Conservation (phyloP, 2,329 filamentous ascomycete species). For the Fusarium sororula region DNA sequence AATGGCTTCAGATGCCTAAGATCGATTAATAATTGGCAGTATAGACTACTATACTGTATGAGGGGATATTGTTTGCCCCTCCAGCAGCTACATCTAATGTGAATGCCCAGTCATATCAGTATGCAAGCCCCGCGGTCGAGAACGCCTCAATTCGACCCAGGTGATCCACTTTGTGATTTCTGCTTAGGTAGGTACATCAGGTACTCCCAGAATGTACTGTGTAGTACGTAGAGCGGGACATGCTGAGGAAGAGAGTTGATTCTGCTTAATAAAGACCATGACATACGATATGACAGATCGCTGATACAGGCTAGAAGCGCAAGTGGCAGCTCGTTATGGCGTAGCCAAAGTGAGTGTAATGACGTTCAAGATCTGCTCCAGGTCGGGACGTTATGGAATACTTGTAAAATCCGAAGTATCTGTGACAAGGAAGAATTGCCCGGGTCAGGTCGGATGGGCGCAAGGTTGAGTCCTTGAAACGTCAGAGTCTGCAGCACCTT, state of each 20-base stretch:
- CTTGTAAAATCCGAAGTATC: not conserved
- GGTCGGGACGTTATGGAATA: not conserved
- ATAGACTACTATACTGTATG: not conserved
- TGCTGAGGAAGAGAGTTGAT: not conserved
- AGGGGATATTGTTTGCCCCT: conserved; percentile 9
- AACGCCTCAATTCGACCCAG: not conserved
- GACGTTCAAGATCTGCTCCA: not conserved
- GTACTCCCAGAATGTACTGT: not conserved
- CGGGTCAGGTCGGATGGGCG: not conserved
- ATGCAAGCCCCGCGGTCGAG: conserved; percentile 25
- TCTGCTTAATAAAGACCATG: not conserved
- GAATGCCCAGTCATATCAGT: not conserved
- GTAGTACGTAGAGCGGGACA: not conserved
- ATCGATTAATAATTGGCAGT: not conserved
- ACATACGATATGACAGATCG: not conserved
- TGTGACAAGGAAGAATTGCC: not conserved
- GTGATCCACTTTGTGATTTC: not conserved
- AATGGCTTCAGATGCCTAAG: not conserved
- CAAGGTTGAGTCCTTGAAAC: not conserved
- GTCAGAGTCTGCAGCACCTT: not conserved
- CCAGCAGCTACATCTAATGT: not conserved
- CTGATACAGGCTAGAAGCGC: not conserved
- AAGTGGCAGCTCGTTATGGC: not conserved
- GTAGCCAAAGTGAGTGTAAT: not conserved
- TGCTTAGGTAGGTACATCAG: not conserved